Evolutionary conservation across 2,329 filamentous ascomycete genomes (phyloP).

Genomic region (Aureobasidium sp.): DNA sequence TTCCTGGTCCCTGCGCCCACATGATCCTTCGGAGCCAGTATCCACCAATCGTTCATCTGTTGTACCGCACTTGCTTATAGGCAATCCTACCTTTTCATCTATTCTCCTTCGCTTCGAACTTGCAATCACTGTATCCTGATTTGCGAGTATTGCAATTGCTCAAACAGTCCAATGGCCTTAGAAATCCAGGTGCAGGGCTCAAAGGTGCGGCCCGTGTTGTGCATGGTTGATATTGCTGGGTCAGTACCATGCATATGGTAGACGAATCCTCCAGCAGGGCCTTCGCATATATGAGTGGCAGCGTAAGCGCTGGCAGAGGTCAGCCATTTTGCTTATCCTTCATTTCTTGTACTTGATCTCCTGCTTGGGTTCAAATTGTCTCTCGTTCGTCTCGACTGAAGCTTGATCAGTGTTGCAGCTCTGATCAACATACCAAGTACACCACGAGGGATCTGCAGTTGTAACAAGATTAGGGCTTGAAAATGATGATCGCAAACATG

Average conservation of each 20-base stretch:
- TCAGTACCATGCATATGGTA: neutral
- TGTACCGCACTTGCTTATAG: neutral
- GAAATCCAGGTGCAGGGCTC: neutral
- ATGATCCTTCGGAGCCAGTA: neutral
- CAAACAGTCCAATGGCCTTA: neutral
- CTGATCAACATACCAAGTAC: too few species aligned
- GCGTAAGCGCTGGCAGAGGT: neutral
- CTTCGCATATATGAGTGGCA: neutral
- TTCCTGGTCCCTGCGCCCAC: neutral
- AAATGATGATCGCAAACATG: neutral
- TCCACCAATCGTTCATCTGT: neutral
- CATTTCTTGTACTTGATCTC: neutral
- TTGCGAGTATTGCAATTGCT: neutral
- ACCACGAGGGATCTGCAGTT: neutral
- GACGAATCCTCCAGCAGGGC: neutral
- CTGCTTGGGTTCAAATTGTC: neutral
- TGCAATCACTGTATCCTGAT: too few species aligned
- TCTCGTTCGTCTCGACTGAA: neutral
- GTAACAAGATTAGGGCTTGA: neutral
- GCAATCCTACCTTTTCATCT: neutral
- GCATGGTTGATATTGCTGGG: neutral
- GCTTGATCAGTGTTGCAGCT: neutral
- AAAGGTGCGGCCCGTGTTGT: neutral
- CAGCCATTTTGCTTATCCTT: neutral
- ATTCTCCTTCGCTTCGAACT: neutral